Percentiles rank a stretch among this genome's conserved stretches.
phyloP scores from a whole-genome alignment of 768 basidiomycete genomes.

The Lentinula aciculospora region DNA sequence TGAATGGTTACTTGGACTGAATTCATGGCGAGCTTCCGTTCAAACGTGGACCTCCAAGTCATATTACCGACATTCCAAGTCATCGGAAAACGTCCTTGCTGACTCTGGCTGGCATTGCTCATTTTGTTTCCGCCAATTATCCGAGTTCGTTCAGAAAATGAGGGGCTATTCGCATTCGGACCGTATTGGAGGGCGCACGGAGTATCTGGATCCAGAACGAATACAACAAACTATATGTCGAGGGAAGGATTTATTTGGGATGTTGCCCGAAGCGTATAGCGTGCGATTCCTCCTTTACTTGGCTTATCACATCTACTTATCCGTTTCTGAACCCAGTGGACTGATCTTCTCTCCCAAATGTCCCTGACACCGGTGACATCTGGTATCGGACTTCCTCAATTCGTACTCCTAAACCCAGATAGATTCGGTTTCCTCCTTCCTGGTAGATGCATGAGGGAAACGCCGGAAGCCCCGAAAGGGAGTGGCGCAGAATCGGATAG shows the following conservation, averaged over 20 bases:
- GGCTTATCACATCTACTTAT: background rate
- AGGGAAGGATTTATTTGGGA: slow-evolving; percentile 59
- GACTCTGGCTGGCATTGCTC: slow-evolving; percentile 70
- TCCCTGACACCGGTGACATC: slow-evolving; percentile 47
- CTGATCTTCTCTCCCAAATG: slow-evolving; percentile 47
- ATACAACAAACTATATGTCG: slow-evolving; percentile 56
- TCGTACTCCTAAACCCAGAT: slow-evolving; percentile 43
- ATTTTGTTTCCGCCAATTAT: slow-evolving; percentile 57
- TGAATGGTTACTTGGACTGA: slow-evolving; percentile 51
- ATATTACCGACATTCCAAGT: slow-evolving; percentile 44
- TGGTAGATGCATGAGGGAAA: slow-evolving; percentile 42
- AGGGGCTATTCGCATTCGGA: slow-evolving; percentile 57
- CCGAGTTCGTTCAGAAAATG: slow-evolving; percentile 58
- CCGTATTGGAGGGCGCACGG: slow-evolving; percentile 43
- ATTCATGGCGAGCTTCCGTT: slow-evolving; percentile 53
- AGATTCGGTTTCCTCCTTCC: slow-evolving; percentile 49
- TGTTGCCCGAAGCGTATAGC: slow-evolving; percentile 59
- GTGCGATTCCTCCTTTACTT: slow-evolving; percentile 24
- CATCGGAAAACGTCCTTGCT: slow-evolving; percentile 41
- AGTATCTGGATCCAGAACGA: slow-evolving; percentile 40
- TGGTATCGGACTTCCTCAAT: slow-evolving; percentile 48
- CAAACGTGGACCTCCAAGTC: slow-evolving; percentile 39
- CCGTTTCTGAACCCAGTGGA: slow-evolving; percentile 28
- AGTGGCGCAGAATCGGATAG: background rate
- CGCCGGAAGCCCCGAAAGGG: slow-evolving; percentile 6